A percentile compares a stretch with the other conserved stretches of the same genome.
Evolutionary conservation across 108 stramenopile genomes (phyloP).

Genomic region (Pseudonitzschia multiseries): DNA sequence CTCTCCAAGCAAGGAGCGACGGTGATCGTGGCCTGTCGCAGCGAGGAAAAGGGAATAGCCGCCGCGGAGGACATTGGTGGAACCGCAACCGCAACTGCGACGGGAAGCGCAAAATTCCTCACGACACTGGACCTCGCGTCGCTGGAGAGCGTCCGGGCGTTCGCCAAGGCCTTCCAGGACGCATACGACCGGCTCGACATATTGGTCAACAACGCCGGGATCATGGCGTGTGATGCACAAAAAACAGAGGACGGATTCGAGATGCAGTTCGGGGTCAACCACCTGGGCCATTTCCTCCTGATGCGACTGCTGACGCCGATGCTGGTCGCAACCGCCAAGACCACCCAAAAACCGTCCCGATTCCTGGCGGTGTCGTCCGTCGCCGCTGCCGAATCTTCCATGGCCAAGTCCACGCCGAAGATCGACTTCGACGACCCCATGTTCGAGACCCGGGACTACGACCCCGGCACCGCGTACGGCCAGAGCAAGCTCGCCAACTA

Average conservation of each 20-base stretch:
- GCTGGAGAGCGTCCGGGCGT: constrained; percentile 12
- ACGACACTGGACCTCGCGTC: constrained; percentile 3
- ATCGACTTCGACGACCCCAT: constrained; percentile 39
- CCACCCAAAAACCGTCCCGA: constrained; percentile 26
- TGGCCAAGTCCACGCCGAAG: not conserved
- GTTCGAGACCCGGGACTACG: constrained; percentile 26
- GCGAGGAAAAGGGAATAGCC: not conserved
- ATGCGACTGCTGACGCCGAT: constrained; percentile 27
- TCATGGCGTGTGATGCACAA: constrained; percentile 1
- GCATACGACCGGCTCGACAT: constrained; percentile 36
- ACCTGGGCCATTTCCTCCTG: constrained; percentile 40
- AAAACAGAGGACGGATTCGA: constrained; percentile 42
- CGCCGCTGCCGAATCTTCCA: not conserved
- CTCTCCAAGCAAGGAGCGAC: constrained; percentile 42
- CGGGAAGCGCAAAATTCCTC: not conserved
- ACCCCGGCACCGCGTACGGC: constrained; percentile 10
- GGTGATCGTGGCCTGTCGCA: constrained; percentile 44
- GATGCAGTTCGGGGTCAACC: constrained; percentile 45
- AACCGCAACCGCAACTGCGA: not conserved
- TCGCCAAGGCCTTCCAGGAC: constrained; percentile 18
- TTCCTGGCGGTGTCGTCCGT: constrained; percentile 30
- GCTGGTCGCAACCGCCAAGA: constrained; percentile 31
- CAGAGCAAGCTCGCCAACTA: constrained; percentile 39
- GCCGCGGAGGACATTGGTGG: too few species aligned
- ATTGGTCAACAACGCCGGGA: constrained; percentile 41